Percentiles rank a stretch among this genome's conserved stretches.
Evolutionary conservation across 306 rosid species (phyloP).

Genomic region (Cicer cuneatum): DNA sequence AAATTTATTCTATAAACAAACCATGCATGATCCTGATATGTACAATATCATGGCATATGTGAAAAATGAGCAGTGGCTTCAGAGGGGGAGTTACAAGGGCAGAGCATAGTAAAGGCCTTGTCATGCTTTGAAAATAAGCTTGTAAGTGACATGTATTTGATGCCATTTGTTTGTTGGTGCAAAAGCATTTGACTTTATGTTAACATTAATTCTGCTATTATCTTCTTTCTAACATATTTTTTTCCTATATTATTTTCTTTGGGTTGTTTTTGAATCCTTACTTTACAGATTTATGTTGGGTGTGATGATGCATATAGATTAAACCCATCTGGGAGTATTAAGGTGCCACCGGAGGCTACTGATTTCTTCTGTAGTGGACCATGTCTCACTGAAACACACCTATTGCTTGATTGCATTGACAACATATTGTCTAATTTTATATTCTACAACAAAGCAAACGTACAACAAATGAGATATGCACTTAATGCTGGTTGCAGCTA

Average conservation of each 20-base stretch:
- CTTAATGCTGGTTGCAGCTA: constrained; percentile 66
- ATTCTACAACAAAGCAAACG: constrained; percentile 65
- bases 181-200: neutral
- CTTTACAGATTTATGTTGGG: constrained; percentile 58
- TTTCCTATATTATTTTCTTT: neutral
- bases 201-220: neutral
- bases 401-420: constrained; percentile 68
- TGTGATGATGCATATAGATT: constrained; percentile 69
- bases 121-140: constrained; percentile 62
- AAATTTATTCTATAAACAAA: neutral
- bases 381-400: constrained; percentile 69
- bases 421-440: constrained; percentile 55
- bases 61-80: constrained; percentile 56
- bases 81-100: constrained; percentile 48
- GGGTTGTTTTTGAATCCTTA: constrained; percentile 15
- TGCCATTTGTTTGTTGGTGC: constrained; percentile 16
- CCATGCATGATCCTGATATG: neutral
- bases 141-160: constrained; percentile 49
- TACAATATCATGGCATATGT: neutral
- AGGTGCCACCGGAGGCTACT: constrained; percentile 61
- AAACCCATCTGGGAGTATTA: constrained; percentile 67
- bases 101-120: constrained; percentile 53
- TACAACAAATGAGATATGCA: constrained; percentile 60
- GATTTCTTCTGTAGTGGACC: constrained; percentile 72
- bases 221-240: neutral